Base-by-base conservation (phyloP, 495 filamentous ascomycete genomes). In the Penicillium roqueforti region DNA sequence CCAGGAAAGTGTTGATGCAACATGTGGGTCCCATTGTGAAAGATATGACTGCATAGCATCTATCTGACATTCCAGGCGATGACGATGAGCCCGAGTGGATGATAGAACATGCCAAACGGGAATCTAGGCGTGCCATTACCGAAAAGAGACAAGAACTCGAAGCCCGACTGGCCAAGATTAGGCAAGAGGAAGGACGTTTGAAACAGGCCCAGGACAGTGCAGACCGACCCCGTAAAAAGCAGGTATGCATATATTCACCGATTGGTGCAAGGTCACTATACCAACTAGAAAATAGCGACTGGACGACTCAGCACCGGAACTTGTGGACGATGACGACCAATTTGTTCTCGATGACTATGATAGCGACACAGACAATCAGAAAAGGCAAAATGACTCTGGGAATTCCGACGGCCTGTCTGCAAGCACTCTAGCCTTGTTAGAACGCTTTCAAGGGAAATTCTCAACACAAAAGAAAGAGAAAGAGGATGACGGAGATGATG, bases 61-160 rank as follows among this genome's bases (percentile, higher is more conserved):
- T 34, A 22, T 52, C 37, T 59, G 31, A 60, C 61, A 57, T 56
- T 43, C 29, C 32, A 51, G 71, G 63, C 61, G 86, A 87, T 65
- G 78, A 80, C 25, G 83, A 86, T 59, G 92, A 96, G 57, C 93
- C 95, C 10, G 83, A 85, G 23, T 98, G 93, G 93, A 87, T 97
- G 69, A 67, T 88, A 6, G 86, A 96, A 59, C 86, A 86, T 79
- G 77, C 82, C 62, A 78, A 77, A 65, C 68, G 80, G 25, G 79
- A 88, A 57, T 90, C 83, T 56, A 80, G 83, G 22, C 77, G 85
- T 38, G 83, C 86, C 39, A 68, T 92, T 41, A 69, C 84, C 14
- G 76, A 81, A 37, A 76, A 80, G 59, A 86, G 82, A 71, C 79
- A 81, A 58, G 85, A 90, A 41, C 70, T 93, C 36, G 90, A 98